Evolutionary conservation across 768 basidiomycete species (phyloP), one percentile per base, ranked within the genome.

Genomic region (Kwoniella dejecticola): DNA sequence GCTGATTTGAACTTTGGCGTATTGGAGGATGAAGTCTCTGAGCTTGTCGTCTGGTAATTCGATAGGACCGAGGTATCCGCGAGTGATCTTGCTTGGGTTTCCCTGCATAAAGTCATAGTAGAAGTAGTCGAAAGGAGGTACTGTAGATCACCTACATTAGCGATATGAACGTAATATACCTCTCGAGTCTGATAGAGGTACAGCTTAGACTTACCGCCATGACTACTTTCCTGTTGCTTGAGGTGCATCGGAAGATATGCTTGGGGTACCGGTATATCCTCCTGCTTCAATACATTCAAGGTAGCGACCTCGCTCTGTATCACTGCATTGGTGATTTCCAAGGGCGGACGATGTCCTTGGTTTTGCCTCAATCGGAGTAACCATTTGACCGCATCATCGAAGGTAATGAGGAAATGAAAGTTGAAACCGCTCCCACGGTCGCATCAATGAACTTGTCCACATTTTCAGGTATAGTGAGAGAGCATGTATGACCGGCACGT

Each of bases 121-220:
- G 49, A 60, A 52, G 52, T 60, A 60, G 15, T 60, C 49, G 38
- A 60, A 52, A 7, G 49, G 48, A 5, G 46, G 42, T 11, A n/a
- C 50, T 45, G 30, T 17, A 52, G 13, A 19, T 23, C 1, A 19
- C 26, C 23, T 24, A 38, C 30, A 36, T 52, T 31, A 52, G 50
- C 26, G 10, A 6, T 26, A 40, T 29, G 19, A 21, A 55, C 21
- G 11, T 17, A 21, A 36, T 15, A 36, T 7, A 36, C 7, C 33
- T 36, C 7, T 36, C 7, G 33, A n/a, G n/a, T n/a, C 52, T n/a
- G 17, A 17, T 36, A 36, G 21, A 27, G 3, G 48, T 13, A 30
- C 13, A 27, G 5, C 30, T 33, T 19, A 7, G 29, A n/a, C 30
- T 3, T n/a, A 21, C 15, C 19, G 17, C 13, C 36, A 23, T 0